phyloP scores from a whole-genome alignment of 1,139 yeast genomes.

The Blastobotrys malaysiensis region DNA sequence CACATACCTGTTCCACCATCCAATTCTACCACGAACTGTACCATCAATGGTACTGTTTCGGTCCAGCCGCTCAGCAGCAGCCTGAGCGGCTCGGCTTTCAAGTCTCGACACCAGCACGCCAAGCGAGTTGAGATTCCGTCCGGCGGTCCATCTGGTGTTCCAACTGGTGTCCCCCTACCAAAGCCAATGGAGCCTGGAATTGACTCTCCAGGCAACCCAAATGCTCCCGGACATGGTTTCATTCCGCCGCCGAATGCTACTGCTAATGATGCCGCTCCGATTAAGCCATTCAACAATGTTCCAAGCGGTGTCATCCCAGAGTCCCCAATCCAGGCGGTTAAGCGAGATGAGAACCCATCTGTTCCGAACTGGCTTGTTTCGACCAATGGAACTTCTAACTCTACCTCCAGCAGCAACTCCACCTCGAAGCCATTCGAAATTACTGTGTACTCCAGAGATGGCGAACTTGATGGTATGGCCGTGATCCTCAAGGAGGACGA shows the following conservation, averaged over 20 bases:
- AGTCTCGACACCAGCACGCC: neutral
- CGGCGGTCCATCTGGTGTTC: neutral
- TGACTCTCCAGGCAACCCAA: no score
- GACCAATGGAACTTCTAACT: no score
- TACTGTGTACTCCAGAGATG: neutral
- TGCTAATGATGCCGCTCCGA: no score
- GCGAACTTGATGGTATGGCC: constrained; percentile 3
- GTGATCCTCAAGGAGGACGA: neutral
- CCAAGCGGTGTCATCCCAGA: no score
- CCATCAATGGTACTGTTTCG: neutral
- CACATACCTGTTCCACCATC: neutral
- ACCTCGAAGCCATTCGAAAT: neutral
- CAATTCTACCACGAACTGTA: neutral
- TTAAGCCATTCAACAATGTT: no score
- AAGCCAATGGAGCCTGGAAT: no score
- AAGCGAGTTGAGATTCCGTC: neutral
- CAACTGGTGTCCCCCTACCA: no score
- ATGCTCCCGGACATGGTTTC: no score
- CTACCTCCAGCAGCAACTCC: neutral
- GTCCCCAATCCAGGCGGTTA: no score
- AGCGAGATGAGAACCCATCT: no score
- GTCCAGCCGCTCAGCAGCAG: neutral
- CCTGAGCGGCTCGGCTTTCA: neutral
- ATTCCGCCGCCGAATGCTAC: no score
- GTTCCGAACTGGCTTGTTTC: no score